A percentile compares a stretch with the other conserved stretches of the same genome.
Conservation (phyloP, 192 early-diverging fungal genomes). For the Anaeromyces robustus region DNA sequence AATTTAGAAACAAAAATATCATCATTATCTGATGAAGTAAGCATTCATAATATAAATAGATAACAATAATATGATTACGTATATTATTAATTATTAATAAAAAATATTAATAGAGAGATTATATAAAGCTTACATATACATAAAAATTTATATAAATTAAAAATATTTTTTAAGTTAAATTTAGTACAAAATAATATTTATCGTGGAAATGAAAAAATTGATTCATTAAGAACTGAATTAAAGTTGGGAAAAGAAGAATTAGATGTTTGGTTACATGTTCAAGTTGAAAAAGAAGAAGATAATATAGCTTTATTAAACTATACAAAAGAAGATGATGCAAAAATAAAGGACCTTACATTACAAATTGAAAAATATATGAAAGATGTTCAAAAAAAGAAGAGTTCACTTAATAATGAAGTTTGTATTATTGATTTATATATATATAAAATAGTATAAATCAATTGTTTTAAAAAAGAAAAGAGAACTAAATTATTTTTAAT, state of each 20-base stretch:
- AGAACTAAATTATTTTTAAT: no score
- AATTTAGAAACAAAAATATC: conserved; percentile 32
- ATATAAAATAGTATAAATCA: no score
- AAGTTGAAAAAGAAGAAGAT: conserved; percentile 44
- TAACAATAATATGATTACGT: no score
- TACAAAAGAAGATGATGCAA: conserved; percentile 33
- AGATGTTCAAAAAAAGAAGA: conserved; percentile 40
- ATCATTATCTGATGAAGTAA: conserved; percentile 26
- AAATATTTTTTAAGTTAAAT: conserved; percentile 4
- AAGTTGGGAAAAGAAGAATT: conserved; percentile 39
- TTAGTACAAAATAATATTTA: conserved; percentile 38
- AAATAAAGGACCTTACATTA: conserved; percentile 31
- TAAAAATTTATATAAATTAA: no score
- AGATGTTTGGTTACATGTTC: conserved; percentile 40
- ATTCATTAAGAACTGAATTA: conserved; percentile 25
- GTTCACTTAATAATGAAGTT: conserved; percentile 28
- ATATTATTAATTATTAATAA: no score
- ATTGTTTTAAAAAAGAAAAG: no score
- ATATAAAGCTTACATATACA: no score
- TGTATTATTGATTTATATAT: no score
- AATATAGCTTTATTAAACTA: conserved; percentile 36
- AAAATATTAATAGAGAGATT: no score
- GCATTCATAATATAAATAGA: background rate
- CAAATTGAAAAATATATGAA: conserved; percentile 36
- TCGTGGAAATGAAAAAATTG: conserved; percentile 33